Conservation (phyloP, 306 rosid genomes). For the Quercus rubra region DNA sequence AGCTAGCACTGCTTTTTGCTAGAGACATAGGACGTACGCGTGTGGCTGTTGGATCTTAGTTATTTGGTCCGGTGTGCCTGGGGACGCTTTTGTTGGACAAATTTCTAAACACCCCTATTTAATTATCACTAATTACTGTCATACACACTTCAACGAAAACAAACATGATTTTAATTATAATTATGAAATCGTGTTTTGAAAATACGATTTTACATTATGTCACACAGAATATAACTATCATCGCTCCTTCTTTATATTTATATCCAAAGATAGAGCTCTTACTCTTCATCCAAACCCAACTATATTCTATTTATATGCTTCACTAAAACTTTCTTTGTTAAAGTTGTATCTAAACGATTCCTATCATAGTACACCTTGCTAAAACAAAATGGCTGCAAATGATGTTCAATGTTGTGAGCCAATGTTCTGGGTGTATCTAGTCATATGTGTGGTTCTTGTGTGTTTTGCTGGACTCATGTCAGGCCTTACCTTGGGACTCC, state of each 20-base stretch:
- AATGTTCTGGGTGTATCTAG: slow-evolving; percentile 53
- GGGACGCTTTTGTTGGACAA: not conserved
- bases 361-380: not conserved
- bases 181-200: too few relatives aligned
- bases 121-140: too few relatives aligned
- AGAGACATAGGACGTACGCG: not conserved
- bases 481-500: slow-evolving; percentile 70
- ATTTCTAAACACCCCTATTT: not conserved
- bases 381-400: slow-evolving; percentile 27
- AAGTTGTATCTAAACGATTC: too few relatives aligned
- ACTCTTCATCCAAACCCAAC: not conserved
- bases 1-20: not conserved
- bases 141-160: too few relatives aligned
- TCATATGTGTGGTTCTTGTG: slow-evolving; percentile 40
- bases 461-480: slow-evolving; percentile 60
- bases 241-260: not conserved
- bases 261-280: not conserved
- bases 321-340: too few relatives aligned
- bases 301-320: not conserved
- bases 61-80: not conserved
- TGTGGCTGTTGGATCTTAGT: not conserved
- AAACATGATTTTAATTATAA: too few relatives aligned
- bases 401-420: slow-evolving; percentile 47
- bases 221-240: too few relatives aligned
- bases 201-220: too few relatives aligned